These are phyloP conservation scores for Chlorella sorokiniana DNA, from an alignment of 139 green algal genomes.

Conservation along the genomic window DNA sequence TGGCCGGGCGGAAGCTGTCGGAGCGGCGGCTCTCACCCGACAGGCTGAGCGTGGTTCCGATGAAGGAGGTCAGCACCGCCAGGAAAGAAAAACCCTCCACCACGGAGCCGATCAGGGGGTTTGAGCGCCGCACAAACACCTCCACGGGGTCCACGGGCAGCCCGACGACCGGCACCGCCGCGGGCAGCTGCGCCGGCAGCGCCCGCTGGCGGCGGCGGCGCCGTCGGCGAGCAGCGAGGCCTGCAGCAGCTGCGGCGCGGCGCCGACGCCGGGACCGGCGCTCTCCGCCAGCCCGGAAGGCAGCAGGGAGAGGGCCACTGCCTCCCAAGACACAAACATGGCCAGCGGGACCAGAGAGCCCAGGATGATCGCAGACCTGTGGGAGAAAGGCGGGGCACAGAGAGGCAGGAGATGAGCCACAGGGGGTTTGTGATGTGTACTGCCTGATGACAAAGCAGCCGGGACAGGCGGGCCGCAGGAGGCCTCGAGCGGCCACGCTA, in stretches of 20 bases:
- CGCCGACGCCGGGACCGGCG: background rate
- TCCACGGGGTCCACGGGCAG: constrained; percentile 45
- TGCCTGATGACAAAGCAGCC: too few relatives aligned
- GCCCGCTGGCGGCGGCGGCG: background rate
- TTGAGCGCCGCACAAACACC: constrained; percentile 44
- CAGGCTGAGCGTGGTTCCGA: constrained; percentile 62
- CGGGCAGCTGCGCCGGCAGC: background rate
- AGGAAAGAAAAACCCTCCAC: constrained; percentile 63
- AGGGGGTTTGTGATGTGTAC: background rate
- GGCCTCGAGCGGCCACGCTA: too few relatives aligned
- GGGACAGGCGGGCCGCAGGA: too few relatives aligned
- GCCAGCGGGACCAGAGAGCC: constrained; percentile 60
- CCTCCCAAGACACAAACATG: constrained; percentile 79
- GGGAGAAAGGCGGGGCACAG: background rate
- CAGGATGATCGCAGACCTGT: constrained; percentile 51
- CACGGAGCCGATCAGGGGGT: constrained; percentile 18
- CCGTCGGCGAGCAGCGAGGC: background rate
- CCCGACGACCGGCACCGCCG: background rate
- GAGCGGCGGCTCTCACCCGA: constrained; percentile 7
- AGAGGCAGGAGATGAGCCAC: background rate
- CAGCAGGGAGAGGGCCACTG: constrained; percentile 33
- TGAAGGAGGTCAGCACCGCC: constrained; percentile 71
- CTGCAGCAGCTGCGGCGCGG: background rate
- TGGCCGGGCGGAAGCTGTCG: too few relatives aligned
- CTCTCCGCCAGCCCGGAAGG: background rate